Evolutionary conservation across 768 basidiomycete genomes (phyloP).

Genomic region (Mycena metata): DNA sequence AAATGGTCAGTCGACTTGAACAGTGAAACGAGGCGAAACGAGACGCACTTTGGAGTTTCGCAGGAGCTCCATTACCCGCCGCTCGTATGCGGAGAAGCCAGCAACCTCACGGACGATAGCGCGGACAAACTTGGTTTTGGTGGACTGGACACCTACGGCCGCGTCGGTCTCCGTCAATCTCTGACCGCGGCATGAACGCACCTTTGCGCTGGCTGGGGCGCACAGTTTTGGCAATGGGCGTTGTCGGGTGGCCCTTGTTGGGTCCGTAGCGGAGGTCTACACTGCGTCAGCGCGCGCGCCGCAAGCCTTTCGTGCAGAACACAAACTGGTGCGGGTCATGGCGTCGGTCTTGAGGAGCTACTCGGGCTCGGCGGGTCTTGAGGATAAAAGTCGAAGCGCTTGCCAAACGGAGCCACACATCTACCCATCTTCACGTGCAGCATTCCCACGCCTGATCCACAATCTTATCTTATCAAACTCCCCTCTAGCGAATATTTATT

Average conservation of each 20-base stretch:
- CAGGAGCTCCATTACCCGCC: slow-evolving; percentile 97
- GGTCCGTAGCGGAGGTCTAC: slow-evolving; percentile 87
- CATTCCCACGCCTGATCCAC: neutral
- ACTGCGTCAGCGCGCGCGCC: slow-evolving; percentile 15
- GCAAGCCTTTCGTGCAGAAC: neutral
- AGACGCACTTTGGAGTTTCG: slow-evolving; percentile 92
- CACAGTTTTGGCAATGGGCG: slow-evolving; percentile 78
- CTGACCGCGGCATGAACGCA: slow-evolving; percentile 6
- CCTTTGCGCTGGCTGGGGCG: slow-evolving; percentile 96
- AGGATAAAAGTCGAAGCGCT: slow-evolving; percentile 44
- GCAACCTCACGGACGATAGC: slow-evolving; percentile 96
- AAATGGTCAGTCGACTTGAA: neutral
- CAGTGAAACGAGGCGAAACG: neutral
- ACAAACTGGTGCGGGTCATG: slow-evolving; percentile 83
- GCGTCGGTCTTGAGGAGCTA: slow-evolving; percentile 73
- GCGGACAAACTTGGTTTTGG: slow-evolving; percentile 94
- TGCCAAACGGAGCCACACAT: slow-evolving; percentile 15
- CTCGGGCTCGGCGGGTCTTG: too few species aligned
- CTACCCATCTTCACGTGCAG: neutral
- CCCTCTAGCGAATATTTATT: slow-evolving; percentile 35
- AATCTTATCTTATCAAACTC: slow-evolving; percentile 34
- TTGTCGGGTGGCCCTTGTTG: slow-evolving; percentile 93
- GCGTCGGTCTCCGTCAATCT: neutral
- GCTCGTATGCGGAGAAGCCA: slow-evolving; percentile 97
- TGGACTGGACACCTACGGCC: slow-evolving; percentile 66